Evolutionary conservation across 441 rosid genomes (phyloP).

Genomic region (Populus hybrid): DNA sequence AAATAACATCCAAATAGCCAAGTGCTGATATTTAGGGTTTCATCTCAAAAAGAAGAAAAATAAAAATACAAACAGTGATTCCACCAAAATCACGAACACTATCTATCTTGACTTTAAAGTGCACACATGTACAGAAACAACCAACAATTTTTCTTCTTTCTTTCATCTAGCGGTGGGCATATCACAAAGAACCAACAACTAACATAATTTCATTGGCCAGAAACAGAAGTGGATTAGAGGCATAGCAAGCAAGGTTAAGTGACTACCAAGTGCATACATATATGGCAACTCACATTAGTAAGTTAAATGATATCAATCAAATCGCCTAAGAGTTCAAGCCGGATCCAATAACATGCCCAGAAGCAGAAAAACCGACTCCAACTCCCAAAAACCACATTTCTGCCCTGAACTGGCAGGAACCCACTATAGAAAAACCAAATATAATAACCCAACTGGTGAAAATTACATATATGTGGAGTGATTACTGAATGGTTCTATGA

Average conservation of each 20-base stretch:
- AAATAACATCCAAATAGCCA: neutral
- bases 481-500: neutral
- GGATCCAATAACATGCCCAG: neutral
- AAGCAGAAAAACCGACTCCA: neutral
- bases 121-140: neutral
- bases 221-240: neutral
- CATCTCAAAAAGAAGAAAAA: neutral
- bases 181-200: neutral
- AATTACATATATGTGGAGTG: neutral
- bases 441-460: neutral
- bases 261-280: neutral
- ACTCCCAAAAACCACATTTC: neutral
- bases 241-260: neutral
- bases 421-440: constrained; percentile 1
- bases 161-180: neutral
- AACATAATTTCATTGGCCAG: neutral
- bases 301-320: neutral
- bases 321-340: neutral
- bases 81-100: neutral
- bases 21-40: neutral
- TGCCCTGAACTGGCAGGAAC: neutral
- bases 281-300: neutral
- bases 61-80: too few species aligned
- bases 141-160: too few species aligned
- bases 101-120: neutral